Conservation (phyloP, 192 early-diverging fungal species). For the Umbelopsis ramanniana region DNA sequence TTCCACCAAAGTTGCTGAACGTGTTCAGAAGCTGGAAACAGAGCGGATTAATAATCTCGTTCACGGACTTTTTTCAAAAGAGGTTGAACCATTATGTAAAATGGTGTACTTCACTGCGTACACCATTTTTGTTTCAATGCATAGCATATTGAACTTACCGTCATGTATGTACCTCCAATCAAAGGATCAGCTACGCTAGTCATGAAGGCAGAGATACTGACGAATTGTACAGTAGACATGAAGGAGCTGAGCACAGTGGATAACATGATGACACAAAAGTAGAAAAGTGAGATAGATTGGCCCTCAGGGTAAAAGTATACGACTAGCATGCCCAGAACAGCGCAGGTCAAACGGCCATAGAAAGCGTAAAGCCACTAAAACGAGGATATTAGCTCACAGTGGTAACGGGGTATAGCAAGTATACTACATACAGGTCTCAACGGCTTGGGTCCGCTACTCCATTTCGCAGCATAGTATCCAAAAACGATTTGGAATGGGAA, state of each 20-base stretch:
- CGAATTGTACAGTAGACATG: conserved; percentile 94
- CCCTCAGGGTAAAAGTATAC: conserved; percentile 79
- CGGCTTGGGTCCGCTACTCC: conserved; percentile 87
- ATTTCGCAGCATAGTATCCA: conserved; percentile 97
- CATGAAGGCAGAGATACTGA: conserved; percentile 93
- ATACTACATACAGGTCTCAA: conserved; percentile 70
- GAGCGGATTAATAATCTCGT: neutral
- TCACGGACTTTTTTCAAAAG: too few relatives aligned
- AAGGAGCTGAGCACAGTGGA: conserved; percentile 86
- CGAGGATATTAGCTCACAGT: neutral
- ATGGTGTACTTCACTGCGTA: too few relatives aligned
- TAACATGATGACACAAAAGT: conserved; percentile 80
- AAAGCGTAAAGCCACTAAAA: conserved; percentile 90
- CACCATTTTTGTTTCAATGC: too few relatives aligned
- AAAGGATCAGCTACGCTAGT: conserved; percentile 94
- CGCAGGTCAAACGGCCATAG: conserved; percentile 80
- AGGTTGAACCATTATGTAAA: too few relatives aligned
- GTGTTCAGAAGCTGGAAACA: conserved; percentile 81
- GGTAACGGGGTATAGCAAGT: neutral
- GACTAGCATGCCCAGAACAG: conserved; percentile 81
- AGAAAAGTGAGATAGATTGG: conserved; percentile 61
- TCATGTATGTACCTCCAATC: conserved; percentile 92
- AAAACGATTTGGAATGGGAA: conserved; percentile 97
- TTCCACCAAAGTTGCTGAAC: conserved; percentile 95
- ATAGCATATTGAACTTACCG: conserved; percentile 45